These are phyloP conservation scores for Paramecium sexaurelia DNA, from an alignment of 73 alveolate genomes.

Conservation along the genomic window DNA sequence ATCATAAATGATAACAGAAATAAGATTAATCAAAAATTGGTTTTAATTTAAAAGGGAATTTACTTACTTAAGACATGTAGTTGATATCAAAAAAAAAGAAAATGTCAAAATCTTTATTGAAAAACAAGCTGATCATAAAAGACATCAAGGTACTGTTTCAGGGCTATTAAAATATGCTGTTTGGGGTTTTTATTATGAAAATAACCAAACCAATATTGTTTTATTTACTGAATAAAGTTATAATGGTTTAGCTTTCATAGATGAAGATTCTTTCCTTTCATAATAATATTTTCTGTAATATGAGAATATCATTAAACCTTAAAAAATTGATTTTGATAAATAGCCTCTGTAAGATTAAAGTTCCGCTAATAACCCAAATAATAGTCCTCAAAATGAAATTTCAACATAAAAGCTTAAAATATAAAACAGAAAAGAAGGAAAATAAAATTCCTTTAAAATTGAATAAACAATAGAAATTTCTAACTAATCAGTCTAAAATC, in stretches of 20 bases:
- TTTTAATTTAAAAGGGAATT: slow-evolving; percentile 21
- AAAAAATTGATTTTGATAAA: background rate
- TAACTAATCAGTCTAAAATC: background rate
- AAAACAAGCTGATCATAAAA: background rate
- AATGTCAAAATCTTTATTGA: background rate
- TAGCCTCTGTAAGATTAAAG: background rate
- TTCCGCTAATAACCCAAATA: background rate
- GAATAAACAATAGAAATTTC: background rate
- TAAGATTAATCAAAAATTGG: slow-evolving; percentile 3
- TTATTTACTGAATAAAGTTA: background rate
- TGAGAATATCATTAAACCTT: background rate
- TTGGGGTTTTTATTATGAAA: background rate
- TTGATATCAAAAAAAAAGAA: background rate
- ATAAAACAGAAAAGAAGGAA: background rate
- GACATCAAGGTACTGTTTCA: background rate
- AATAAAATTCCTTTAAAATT: background rate
- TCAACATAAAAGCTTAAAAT: background rate
- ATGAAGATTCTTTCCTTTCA: background rate
- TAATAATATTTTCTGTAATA: background rate
- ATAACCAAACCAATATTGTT: background rate
- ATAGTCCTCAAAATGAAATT: background rate
- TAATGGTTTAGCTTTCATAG: background rate
- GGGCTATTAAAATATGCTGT: slow-evolving; percentile 2
- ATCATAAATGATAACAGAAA: background rate
- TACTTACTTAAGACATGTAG: background rate